phyloP scores from a whole-genome alignment of 352 stramenopile genomes.

The Albugo candida region DNA sequence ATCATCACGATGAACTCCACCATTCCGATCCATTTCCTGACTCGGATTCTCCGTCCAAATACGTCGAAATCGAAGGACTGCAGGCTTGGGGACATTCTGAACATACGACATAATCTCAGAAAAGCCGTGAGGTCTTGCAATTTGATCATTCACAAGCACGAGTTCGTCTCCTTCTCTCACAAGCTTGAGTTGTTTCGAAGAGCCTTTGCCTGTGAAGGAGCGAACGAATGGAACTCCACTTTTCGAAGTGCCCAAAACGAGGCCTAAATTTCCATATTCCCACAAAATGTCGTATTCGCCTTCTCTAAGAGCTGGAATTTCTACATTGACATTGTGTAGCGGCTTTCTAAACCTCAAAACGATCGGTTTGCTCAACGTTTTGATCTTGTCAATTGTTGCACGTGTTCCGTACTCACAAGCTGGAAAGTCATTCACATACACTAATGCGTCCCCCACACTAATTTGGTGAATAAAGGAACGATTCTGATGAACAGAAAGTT shows the following conservation, averaged over 20 bases:
- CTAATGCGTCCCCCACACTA: constrained; percentile 35
- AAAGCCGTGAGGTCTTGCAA: constrained; percentile 31
- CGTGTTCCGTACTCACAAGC: constrained; percentile 53
- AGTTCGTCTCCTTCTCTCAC: constrained; percentile 67
- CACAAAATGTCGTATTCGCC: constrained; percentile 75
- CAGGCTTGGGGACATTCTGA: constrained; percentile 68
- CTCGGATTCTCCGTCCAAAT: neutral
- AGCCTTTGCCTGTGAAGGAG: constrained; percentile 65
- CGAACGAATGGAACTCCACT: constrained; percentile 45
- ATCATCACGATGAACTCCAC: too few relatives aligned
- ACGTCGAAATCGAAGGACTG: constrained; percentile 50
- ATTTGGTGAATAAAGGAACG: constrained; percentile 20
- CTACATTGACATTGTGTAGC: constrained; percentile 22
- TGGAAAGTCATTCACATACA: constrained; percentile 62
- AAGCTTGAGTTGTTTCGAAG: constrained; percentile 37
- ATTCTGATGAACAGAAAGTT: constrained; percentile 9
- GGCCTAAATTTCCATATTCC: constrained; percentile 52
- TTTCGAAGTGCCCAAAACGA: constrained; percentile 41
- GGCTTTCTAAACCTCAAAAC: constrained; percentile 51
- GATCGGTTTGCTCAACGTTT: constrained; percentile 61
- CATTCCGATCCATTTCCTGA: too few relatives aligned
- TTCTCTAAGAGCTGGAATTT: constrained; percentile 25
- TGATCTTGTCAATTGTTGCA: constrained; percentile 51
- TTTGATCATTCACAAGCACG: constrained; percentile 53
- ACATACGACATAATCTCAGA: constrained; percentile 69